phyloP scores from a whole-genome alignment of 1,284 basidiomycete species.

The Cutaneotrichosporon sp. region DNA sequence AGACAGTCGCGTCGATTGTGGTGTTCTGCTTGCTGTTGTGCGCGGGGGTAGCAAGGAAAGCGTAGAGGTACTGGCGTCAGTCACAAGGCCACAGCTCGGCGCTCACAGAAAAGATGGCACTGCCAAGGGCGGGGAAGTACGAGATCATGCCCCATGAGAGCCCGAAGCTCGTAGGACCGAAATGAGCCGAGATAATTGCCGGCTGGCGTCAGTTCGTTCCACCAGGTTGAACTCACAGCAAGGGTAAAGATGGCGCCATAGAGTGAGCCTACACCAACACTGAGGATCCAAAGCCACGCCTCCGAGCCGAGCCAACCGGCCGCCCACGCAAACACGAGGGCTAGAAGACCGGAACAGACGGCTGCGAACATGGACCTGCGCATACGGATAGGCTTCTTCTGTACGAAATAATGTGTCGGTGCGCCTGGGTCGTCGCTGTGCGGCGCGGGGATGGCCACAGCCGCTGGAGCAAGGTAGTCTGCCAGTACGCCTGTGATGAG shows the following conservation, averaged over 20 bases:
- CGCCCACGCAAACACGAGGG: constrained; percentile 36
- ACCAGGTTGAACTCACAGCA: constrained; percentile 30
- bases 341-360: constrained; percentile 29
- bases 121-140: constrained; percentile 44
- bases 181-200: constrained; percentile 44
- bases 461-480: constrained; percentile 42
- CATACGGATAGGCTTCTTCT: constrained; percentile 29
- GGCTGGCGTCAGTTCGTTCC: constrained; percentile 19
- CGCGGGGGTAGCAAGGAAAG: constrained; percentile 4
- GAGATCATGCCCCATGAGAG: constrained; percentile 49
- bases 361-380: constrained; percentile 37
- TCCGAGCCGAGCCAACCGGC: constrained; percentile 36
- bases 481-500: constrained; percentile 42
- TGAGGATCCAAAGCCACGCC: constrained; percentile 38
- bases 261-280: constrained; percentile 41
- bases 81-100: no score
- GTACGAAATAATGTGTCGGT: constrained; percentile 30
- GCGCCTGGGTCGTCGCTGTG: constrained; percentile 14
- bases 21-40: constrained; percentile 31
- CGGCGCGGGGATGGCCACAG: constrained; percentile 30
- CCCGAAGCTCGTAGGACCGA: constrained; percentile 48
- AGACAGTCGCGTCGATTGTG: constrained; percentile 22
- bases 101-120: constrained; percentile 45
- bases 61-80: constrained; percentile 3
- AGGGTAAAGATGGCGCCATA: constrained; percentile 49